phyloP scores from a whole-genome alignment of 441 rosid genomes.

The Gossypium davidsonii region DNA sequence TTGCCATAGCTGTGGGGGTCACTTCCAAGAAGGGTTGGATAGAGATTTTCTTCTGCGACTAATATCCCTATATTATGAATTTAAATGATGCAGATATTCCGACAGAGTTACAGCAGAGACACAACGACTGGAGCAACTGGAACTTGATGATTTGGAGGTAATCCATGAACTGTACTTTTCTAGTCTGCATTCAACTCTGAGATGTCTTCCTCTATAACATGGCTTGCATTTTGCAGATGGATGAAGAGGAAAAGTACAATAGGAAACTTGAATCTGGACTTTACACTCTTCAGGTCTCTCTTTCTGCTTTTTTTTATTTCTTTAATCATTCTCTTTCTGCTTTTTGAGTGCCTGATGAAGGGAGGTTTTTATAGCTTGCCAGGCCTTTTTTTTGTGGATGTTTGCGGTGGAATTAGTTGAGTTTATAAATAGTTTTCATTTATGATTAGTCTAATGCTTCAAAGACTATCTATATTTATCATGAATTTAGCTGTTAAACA shows the following conservation, averaged over 20 bases:
- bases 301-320: neutral
- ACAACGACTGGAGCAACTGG: constrained; percentile 59
- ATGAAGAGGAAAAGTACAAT: constrained; percentile 85
- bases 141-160: constrained; percentile 90
- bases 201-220: constrained; percentile 5
- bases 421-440: neutral
- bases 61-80: neutral
- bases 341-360: neutral
- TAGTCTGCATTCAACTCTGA: neutral
- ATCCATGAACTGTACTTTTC: constrained; percentile 7
- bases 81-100: constrained; percentile 52
- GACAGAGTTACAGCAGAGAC: constrained; percentile 76
- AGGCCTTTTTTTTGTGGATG: neutral
- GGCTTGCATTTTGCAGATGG: constrained; percentile 48
- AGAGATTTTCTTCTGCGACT: neutral
- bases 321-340: neutral
- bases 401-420: neutral
- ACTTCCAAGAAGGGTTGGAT: neutral
- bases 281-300: constrained; percentile 85
- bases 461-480: neutral
- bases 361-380: neutral
- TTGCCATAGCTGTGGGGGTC: neutral
- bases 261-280: constrained; percentile 87
- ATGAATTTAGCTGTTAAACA: neutral
- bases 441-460: neutral